Conservation (phyloP, 139 green algal species). For the Nannochloris sp. region DNA sequence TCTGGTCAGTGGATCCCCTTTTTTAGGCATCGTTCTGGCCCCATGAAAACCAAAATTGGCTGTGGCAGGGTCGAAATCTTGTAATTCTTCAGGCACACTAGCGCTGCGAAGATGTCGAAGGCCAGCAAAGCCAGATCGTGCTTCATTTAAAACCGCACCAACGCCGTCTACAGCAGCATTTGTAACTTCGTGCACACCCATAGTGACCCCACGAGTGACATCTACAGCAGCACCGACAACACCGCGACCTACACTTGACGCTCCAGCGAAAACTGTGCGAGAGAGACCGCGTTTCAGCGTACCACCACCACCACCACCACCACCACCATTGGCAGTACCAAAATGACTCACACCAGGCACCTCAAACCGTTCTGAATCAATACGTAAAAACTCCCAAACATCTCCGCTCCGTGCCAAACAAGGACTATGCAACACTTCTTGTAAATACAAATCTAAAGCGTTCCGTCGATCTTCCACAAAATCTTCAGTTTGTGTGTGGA, state of each 20-base stretch:
- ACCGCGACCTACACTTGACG: conserved; percentile 5
- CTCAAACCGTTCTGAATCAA: conserved; percentile 26
- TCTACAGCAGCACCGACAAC: background rate
- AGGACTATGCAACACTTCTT: conserved; percentile 24
- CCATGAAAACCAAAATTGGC: background rate
- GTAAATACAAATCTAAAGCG: conserved; percentile 51
- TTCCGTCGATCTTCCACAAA: conserved; percentile 51
- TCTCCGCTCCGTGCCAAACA: conserved; percentile 18
- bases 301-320: background rate
- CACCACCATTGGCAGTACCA: background rate
- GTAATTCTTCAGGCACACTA: background rate
- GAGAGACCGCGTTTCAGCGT: conserved; percentile 3
- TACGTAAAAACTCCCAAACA: conserved; percentile 45
- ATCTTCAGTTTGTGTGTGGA: conserved; percentile 32
- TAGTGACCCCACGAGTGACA: background rate
- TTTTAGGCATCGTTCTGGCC: background rate
- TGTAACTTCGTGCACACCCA: too few species aligned
- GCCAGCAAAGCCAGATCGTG: background rate
- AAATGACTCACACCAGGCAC: background rate
- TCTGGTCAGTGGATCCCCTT: background rate
- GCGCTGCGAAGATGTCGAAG: background rate
- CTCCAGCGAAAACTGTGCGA: background rate
- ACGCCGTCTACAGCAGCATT: too few species aligned
- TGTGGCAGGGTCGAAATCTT: background rate
- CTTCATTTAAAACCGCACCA: background rate